Evolutionary conservation across 495 filamentous ascomycete species (phyloP), one percentile per base, ranked within the genome.

Genomic region (Talaromyces trachyspermus): DNA sequence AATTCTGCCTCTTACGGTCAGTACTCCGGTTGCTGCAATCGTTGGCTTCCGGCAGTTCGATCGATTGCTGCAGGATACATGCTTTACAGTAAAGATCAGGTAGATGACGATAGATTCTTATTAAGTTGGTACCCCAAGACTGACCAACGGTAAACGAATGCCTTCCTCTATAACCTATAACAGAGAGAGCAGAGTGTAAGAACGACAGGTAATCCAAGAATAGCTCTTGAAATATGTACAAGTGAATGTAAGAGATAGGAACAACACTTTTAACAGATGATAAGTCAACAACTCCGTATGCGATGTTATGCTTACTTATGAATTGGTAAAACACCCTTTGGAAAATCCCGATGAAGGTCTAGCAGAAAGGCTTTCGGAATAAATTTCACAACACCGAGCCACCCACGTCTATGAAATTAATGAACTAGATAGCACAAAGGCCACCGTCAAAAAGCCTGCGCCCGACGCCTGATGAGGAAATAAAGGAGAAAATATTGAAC

Each of bases 171-270:
- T 42, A n/a, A n/a, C 20, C 39, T 22, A 42, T n/a, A 42, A 23
- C 11, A 24, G 14, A n/a, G 24, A 20, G 39, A 24, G 39, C 17
- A 38, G 12, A 38, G 15, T 26, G 19, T 26, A 33, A 33, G 11
- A 33, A 27, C 41, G 24, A 14, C 26, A 42, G 26, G 14, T 9
- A 36, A 17, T 12, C n/a, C n/a, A 42, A 42, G 9, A 24, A 42
- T 41, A 25, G 15, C n/a, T n/a, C n/a, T 37, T 8, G 17, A 9
- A 37, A 46, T 2, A 46, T 46, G 43, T 46, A 46, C 29, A 46
- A 46, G 29, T 19, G 43, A 46, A 46, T 46, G 43, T 46, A 30
- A 46, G 32, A 30, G n/a, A 11, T 19, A 18, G 6, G 18, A 19
- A n/a, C 19, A 27, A 7, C 42, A 44, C 17, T 15, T 22, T 18